A percentile compares a stretch with the other conserved stretches of the same genome.
phyloP scores from a whole-genome alignment of 345 rosid genomes.

The Acer negundo region DNA sequence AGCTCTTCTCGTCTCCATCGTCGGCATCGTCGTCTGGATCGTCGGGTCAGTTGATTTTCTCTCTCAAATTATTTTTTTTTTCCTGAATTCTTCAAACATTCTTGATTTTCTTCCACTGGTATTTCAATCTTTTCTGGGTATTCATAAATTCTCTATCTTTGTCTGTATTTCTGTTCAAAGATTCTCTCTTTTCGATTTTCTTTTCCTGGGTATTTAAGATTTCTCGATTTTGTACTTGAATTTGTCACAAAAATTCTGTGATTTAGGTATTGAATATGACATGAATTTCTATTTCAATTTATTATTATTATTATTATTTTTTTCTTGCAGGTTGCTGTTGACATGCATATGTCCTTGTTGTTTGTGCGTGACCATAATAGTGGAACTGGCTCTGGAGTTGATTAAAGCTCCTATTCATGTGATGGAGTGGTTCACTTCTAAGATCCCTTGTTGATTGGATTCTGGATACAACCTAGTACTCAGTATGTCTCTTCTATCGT shows the following conservation, averaged over 20 bases:
- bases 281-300: not conserved
- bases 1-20: slow-evolving; percentile 67
- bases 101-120: too few relatives aligned
- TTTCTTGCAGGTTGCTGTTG: slow-evolving; percentile 56
- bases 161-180: not conserved
- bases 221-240: not conserved
- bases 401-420: slow-evolving; percentile 66
- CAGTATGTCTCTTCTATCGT: not conserved
- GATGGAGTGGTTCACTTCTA: slow-evolving; percentile 68
- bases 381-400: slow-evolving; percentile 65
- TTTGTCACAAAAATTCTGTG: not conserved
- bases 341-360: slow-evolving; percentile 75
- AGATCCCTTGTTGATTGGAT: slow-evolving; percentile 56
- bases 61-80: not conserved
- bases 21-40: slow-evolving; percentile 77
- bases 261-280: not conserved
- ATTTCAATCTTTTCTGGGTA: not conserved
- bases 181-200: not conserved
- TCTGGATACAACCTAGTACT: not conserved
- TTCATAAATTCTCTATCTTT: not conserved
- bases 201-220: not conserved
- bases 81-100: too few relatives aligned
- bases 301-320: too few relatives aligned
- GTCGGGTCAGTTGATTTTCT: slow-evolving; percentile 56
- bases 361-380: slow-evolving; percentile 59